phyloP scores from a whole-genome alignment of 2,329 filamentous ascomycete genomes.

The Penicillium sumatraense region DNA sequence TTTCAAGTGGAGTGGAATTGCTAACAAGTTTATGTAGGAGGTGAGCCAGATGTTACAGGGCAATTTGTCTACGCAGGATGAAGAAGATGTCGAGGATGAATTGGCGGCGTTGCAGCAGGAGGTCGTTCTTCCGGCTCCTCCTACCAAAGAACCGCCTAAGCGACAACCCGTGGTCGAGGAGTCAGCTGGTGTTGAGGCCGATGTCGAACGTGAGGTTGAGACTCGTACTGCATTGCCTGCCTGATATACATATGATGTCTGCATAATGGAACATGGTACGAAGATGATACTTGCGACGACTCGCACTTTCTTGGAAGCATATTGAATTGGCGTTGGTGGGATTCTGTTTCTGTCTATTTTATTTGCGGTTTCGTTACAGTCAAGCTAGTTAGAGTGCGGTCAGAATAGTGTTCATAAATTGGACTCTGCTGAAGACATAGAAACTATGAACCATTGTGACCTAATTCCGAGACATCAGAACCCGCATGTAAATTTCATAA shows the following conservation, averaged over 20 bases:
- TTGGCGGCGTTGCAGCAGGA: slow-evolving; percentile 78
- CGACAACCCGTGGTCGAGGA: slow-evolving; percentile 33
- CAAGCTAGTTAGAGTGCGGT: too few relatives aligned
- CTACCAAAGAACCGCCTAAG: slow-evolving; percentile 32
- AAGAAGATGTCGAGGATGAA: slow-evolving; percentile 97
- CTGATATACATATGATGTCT: slow-evolving; percentile 10
- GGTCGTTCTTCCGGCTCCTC: slow-evolving; percentile 49
- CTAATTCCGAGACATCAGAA: too few relatives aligned
- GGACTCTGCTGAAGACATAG: too few relatives aligned
- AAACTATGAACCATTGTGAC: too few relatives aligned
- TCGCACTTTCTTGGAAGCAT: slow-evolving; percentile 24
- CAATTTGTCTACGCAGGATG: slow-evolving; percentile 89
- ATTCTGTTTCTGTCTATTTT: background rate
- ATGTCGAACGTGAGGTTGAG: slow-evolving; percentile 18
- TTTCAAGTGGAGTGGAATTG: background rate
- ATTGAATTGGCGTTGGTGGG: slow-evolving; percentile 30
- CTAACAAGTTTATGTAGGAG: slow-evolving; percentile 65
- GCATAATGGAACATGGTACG: too few relatives aligned
- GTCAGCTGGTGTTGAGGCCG: slow-evolving; percentile 24
- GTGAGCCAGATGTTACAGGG: slow-evolving; percentile 88
- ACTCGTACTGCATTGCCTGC: slow-evolving; percentile 34
- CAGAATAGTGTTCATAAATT: too few relatives aligned
- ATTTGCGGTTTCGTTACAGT: slow-evolving; percentile 13
- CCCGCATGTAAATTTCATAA: slow-evolving; percentile 8
- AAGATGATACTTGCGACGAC: slow-evolving; percentile 8